These are phyloP conservation scores for Pinus taeda DNA, from an alignment of 75 land plant species.

Conservation along the genomic window DNA sequence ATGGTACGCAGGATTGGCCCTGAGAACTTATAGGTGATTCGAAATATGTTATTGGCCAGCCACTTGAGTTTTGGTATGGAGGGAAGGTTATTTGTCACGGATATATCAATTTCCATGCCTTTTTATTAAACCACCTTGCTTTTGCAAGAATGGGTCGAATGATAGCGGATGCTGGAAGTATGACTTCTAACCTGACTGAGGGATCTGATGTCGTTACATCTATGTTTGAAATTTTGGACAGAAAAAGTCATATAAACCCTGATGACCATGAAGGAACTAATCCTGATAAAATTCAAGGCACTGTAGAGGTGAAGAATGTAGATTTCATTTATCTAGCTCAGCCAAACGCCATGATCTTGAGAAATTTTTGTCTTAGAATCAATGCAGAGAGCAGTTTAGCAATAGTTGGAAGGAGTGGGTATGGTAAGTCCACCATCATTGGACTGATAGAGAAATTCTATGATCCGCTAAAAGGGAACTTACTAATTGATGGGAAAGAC, in stretches of 20 bases:
- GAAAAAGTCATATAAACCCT: constrained; percentile 11
- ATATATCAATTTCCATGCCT: not conserved
- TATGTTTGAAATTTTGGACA: constrained; percentile 25
- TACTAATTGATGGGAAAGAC: constrained; percentile 23
- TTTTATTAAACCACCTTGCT: constrained; percentile 19
- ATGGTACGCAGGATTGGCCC: constrained; percentile 45
- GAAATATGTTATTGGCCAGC: not conserved
- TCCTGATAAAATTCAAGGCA: constrained; percentile 15
- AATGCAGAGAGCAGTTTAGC: constrained; percentile 30
- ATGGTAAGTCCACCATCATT: constrained; percentile 33
- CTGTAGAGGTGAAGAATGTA: constrained; percentile 21
- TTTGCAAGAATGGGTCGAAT: constrained; percentile 24
- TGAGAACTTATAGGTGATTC: constrained; percentile 36
- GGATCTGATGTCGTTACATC: constrained; percentile 13
- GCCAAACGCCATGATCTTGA: constrained; percentile 21
- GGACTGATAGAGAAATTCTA: constrained; percentile 28
- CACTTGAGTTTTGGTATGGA: constrained; percentile 30
- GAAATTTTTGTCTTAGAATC: constrained; percentile 15
- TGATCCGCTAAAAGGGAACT: constrained; percentile 20
- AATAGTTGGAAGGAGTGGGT: constrained; percentile 54
- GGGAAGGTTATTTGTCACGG: constrained; percentile 6
- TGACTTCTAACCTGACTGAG: constrained; percentile 28
- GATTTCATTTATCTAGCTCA: constrained; percentile 34
- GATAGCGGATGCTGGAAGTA: constrained; percentile 26
- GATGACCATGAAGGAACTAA: constrained; percentile 11